Evolutionary conservation across 331 rosid genomes (phyloP).

Genomic region (Cucumis variabilis): DNA sequence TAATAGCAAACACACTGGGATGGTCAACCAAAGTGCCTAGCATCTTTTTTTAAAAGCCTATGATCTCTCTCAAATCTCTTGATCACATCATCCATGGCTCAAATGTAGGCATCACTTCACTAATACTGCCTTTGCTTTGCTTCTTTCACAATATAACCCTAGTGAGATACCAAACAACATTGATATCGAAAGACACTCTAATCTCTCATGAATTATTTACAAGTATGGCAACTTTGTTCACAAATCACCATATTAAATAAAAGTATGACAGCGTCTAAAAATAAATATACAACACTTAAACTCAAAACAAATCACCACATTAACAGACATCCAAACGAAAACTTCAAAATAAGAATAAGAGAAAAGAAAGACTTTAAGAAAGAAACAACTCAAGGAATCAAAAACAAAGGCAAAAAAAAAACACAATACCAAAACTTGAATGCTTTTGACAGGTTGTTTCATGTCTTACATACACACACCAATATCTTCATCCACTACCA

Average conservation of each 20-base stretch:
- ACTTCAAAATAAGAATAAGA: background rate
- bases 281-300: too few species aligned
- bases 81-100: background rate
- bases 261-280: too few species aligned
- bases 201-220: too few species aligned
- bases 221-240: too few species aligned
- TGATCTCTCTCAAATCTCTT: background rate
- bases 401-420: background rate
- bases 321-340: background rate
- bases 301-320: too few species aligned
- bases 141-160: background rate
- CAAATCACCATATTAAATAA: too few species aligned
- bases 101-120: background rate
- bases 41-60: background rate
- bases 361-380: background rate
- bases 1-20: background rate
- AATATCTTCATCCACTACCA: too few species aligned
- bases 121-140: background rate
- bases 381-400: background rate
- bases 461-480: too few species aligned
- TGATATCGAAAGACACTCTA: background rate
- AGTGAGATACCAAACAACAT: background rate
- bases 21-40: background rate
- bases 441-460: too few species aligned
- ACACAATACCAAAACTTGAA: background rate